Conservation (phyloP, 75 land plant species). For the Pinus taeda region DNA sequence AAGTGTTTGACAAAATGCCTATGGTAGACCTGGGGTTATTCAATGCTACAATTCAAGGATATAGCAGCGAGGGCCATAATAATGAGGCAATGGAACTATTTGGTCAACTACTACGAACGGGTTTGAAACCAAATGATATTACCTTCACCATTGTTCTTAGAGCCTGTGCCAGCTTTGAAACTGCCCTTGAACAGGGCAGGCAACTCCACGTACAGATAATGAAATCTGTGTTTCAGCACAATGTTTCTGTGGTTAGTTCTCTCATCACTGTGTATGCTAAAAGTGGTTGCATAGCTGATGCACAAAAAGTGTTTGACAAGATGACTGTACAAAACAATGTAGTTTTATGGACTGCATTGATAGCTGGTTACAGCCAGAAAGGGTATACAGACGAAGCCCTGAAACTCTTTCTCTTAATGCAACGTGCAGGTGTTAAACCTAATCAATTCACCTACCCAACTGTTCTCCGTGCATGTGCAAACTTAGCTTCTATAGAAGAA, state of each 20-base stretch:
- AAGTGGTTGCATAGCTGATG: constrained; percentile 11
- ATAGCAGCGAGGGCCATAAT: too few species aligned
- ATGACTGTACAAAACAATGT: background rate
- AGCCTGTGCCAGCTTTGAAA: constrained; percentile 1
- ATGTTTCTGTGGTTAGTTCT: constrained; percentile 7
- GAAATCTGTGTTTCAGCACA: constrained; percentile 5
- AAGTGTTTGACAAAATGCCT: too few species aligned
- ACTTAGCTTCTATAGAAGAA: background rate
- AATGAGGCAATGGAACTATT: background rate
- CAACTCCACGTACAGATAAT: background rate
- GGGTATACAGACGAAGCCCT: constrained; percentile 1
- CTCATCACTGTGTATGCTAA: constrained; percentile 18
- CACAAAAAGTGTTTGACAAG: constrained; percentile 12
- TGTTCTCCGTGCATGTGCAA: background rate
- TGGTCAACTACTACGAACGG: background rate
- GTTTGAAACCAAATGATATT: background rate
- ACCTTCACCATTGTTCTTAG: background rate
- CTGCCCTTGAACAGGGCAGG: background rate
- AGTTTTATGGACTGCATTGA: constrained; percentile 11
- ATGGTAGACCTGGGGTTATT: too few species aligned
- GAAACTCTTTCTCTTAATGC: background rate
- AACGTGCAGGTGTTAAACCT: too few species aligned
- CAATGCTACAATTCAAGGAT: too few species aligned
- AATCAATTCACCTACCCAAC: background rate
- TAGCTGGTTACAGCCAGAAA: constrained; percentile 2